A percentile compares a stretch with the other conserved stretches of the same genome.
Evolutionary conservation across 345 rosid genomes (phyloP).

Genomic region (Xanthoceras sorbifolium): DNA sequence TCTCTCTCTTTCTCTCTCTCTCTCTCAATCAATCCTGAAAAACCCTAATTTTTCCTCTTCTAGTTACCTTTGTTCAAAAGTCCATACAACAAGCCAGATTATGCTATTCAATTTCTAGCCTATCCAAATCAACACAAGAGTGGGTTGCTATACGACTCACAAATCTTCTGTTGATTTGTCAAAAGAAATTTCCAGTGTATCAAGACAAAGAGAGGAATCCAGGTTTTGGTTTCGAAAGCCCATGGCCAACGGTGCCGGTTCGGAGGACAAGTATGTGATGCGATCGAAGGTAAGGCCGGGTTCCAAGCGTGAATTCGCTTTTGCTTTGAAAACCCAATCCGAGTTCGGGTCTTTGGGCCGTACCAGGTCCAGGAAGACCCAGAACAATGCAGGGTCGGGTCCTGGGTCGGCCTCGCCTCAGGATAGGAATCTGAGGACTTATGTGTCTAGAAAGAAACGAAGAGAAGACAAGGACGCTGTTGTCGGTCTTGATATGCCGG

Average conservation of each 20-base stretch:
- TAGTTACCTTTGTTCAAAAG: not conserved
- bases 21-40: conserved; percentile 8
- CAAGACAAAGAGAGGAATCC: not conserved
- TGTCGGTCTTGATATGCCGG: conserved; percentile 20
- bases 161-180: conserved; percentile 3
- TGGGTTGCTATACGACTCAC: not conserved
- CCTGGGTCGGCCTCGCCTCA: not conserved
- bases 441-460: conserved; percentile 26
- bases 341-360: conserved; percentile 84
- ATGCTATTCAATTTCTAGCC: not conserved
- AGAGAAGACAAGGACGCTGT: conserved; percentile 22
- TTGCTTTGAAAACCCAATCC: conserved; percentile 71
- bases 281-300: conserved; percentile 70
- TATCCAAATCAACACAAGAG: not conserved
- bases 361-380: conserved; percentile 55
- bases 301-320: conserved; percentile 81
- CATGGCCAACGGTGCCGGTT: conserved; percentile 61
- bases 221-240: not conserved
- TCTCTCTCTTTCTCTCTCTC: not conserved
- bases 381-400: conserved; percentile 12
- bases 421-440: conserved; percentile 38
- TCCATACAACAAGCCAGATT: not conserved
- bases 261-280: conserved; percentile 49
- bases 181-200: not conserved
- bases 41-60: conserved; percentile 30